Conservation (phyloP, 106 monocot genomes). For the Dendrobium huoshanense region DNA sequence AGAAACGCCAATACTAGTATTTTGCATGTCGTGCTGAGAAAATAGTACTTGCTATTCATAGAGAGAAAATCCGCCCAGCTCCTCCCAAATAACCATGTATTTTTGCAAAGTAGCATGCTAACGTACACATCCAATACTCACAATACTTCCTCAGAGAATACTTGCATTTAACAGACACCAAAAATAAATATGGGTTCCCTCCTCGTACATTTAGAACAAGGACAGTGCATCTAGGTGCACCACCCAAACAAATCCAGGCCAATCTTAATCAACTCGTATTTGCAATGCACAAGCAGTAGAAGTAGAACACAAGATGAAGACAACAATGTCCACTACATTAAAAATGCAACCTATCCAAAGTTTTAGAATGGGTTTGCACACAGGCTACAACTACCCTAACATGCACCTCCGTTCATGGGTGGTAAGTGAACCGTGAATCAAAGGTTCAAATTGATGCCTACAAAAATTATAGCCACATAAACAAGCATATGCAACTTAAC, state of each 20-base stretch:
- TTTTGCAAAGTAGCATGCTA: background rate
- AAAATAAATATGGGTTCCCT: background rate
- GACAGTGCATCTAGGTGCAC: background rate
- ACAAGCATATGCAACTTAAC: background rate
- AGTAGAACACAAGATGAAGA: background rate
- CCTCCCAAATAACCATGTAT: background rate
- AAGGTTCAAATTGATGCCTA: background rate
- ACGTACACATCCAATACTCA: too few relatives aligned
- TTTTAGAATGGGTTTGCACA: background rate
- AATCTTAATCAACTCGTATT: background rate
- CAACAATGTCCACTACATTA: background rate
- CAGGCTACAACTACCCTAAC: background rate
- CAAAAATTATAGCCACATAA: background rate
- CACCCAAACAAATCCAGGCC: background rate
- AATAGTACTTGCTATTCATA: background rate
- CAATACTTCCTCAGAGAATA: too few relatives aligned
- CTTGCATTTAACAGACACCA: background rate
- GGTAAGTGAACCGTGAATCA: background rate
- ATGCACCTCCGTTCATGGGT: background rate
- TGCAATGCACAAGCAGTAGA: background rate
- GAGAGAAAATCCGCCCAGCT: background rate
- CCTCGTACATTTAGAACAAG: background rate
- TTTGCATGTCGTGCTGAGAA: background rate
- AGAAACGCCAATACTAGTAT: background rate
- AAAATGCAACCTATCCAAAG: background rate